Evolutionary conservation across 129 eudicot genomes (phyloP), one percentile per base, ranked within the genome.

Genomic region (Flaveria bidentis): DNA sequence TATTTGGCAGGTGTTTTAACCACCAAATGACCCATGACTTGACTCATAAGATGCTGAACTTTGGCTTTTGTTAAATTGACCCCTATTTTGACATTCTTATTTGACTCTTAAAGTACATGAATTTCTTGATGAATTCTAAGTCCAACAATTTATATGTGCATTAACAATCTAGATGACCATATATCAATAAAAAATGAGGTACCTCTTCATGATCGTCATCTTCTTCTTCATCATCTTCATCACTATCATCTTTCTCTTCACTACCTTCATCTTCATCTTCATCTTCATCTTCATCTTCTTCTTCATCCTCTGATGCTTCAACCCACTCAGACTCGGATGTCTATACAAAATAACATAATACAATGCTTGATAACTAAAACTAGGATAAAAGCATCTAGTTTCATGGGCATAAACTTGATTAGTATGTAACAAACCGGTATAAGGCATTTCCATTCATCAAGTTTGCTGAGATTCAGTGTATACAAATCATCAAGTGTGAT

Each of bases 301-400:
- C 94, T 44, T 87, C 96, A 66, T 94, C 98, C 58, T 94, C 98
- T 33, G 96, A 89, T 33, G 86, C 98, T 83, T 91, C 97, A 72
- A 94, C 74, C 98, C 98, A 94, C 78, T 94, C 98, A 74, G 98
- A 84, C 84, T 91, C 97, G 57, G 98, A 87, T 72, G 97, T 93
- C 98, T 94, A 87, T 53, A 39, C 30, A 70, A 3, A 55, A 74
- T 6, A 12, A 53, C 44, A 5, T 11, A 50, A 26, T 36, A 67
- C 71, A 76, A 46, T 10, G 42, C 16, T 13, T 11, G 13, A 78
- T 44, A 33, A 47, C 9, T 16, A 44, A 33, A 74, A 75, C 16
- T 36, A 67, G 4, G 36, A 25, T 53, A 65, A 15, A 23, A 46
- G 28, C 53, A 39, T 55, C 25, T 67, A 63, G 49, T 25, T 52